phyloP scores from a whole-genome alignment of 2,329 filamentous ascomycete species.

The Beauveria medogensis region DNA sequence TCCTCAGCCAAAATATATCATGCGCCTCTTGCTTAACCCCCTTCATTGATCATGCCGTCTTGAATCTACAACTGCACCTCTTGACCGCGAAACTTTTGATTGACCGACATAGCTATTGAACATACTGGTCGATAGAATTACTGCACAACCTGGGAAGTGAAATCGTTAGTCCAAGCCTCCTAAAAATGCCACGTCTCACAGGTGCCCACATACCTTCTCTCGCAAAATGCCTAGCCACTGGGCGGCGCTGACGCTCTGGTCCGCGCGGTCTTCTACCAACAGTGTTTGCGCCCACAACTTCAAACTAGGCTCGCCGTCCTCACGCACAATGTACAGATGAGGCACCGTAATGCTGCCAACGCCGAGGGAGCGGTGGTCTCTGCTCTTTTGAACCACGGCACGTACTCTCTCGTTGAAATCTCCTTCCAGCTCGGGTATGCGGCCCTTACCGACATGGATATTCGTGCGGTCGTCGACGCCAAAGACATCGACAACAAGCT shows the following conservation, averaged over 20 bases:
- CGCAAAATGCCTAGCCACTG: slow-evolving; percentile 89
- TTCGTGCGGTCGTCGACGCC: slow-evolving; percentile 75
- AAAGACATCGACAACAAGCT: slow-evolving; percentile 84
- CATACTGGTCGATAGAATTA: slow-evolving; percentile 15
- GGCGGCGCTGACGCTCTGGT: slow-evolving; percentile 84
- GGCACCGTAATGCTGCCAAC: slow-evolving; percentile 91
- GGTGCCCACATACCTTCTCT: slow-evolving; percentile 66
- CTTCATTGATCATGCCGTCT: slow-evolving; percentile 1
- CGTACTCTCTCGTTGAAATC: slow-evolving; percentile 95
- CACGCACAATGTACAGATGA: slow-evolving; percentile 85
- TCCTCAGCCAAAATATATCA: slow-evolving; percentile 1
- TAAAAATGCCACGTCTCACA: not conserved
- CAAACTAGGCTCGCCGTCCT: slow-evolving; percentile 91
- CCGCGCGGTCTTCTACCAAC: slow-evolving; percentile 87
- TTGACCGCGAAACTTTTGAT: slow-evolving; percentile 1
- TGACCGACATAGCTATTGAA: not conserved
- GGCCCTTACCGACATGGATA: slow-evolving; percentile 84
- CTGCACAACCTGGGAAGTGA: slow-evolving; percentile 25
- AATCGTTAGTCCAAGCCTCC: not conserved
- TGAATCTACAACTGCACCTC: slow-evolving; percentile 4
- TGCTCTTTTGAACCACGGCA: slow-evolving; percentile 84
- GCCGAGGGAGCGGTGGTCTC: slow-evolving; percentile 76
- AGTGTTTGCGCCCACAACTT: slow-evolving; percentile 96
- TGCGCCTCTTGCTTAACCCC: not conserved
- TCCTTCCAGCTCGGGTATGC: slow-evolving; percentile 79